Conservation (phyloP, 2,329 filamentous ascomycete genomes). For the Aureobasidium sp. region DNA sequence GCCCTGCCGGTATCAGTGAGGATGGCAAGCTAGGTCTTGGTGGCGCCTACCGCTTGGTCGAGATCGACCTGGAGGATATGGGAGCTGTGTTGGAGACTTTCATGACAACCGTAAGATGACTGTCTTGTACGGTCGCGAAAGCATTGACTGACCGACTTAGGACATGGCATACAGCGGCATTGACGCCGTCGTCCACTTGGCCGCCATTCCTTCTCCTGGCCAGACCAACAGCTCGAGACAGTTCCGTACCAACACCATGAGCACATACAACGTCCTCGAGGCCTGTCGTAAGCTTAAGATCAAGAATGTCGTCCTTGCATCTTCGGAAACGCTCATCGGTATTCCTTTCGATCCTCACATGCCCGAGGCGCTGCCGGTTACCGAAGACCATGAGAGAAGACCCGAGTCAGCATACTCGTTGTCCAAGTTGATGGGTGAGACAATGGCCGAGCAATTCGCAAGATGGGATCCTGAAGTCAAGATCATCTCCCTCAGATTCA, state of each 20-base stretch:
- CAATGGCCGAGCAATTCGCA: slow-evolving; percentile 28
- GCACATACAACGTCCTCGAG: slow-evolving; percentile 30
- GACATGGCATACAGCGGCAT: slow-evolving; percentile 30
- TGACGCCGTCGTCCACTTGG: slow-evolving; percentile 29
- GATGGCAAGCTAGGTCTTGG: slow-evolving; percentile 29
- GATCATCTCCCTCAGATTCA: slow-evolving; percentile 29
- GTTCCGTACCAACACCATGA: slow-evolving; percentile 30
- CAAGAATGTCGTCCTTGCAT: slow-evolving; percentile 30
- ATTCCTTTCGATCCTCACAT: slow-evolving; percentile 29
- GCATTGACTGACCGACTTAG: neutral
- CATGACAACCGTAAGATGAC: slow-evolving; percentile 22
- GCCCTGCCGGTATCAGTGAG: slow-evolving; percentile 27
- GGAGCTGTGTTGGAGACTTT: slow-evolving; percentile 29
- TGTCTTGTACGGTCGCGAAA: neutral
- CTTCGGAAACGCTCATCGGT: slow-evolving; percentile 30
- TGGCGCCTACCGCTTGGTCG: slow-evolving; percentile 28
- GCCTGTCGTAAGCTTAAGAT: slow-evolving; percentile 29
- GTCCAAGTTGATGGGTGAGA: slow-evolving; percentile 29
- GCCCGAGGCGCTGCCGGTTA: slow-evolving; percentile 26
- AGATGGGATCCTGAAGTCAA: slow-evolving; percentile 29
- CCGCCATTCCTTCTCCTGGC: slow-evolving; percentile 29
- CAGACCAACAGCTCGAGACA: slow-evolving; percentile 29
- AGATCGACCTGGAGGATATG: slow-evolving; percentile 31
- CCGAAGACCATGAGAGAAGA: slow-evolving; percentile 27
- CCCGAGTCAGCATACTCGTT: slow-evolving; percentile 29